Base-by-base conservation (phyloP, 2,329 filamentous ascomycete genomes). In the Plenodomus tracheiphilus region DNA sequence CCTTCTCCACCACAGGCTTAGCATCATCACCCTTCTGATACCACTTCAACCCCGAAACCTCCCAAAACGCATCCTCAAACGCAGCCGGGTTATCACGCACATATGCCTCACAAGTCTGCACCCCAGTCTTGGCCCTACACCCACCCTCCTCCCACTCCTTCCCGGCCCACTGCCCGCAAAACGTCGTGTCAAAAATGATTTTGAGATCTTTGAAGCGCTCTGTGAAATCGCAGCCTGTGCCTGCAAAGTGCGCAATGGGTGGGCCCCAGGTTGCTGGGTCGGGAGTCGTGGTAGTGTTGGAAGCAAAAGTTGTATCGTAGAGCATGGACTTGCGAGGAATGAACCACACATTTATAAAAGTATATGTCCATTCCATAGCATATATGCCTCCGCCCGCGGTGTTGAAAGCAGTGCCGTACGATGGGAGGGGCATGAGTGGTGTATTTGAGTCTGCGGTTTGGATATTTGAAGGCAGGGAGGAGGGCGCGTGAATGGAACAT, bases 151-250 rank as follows among this genome's bases (percentile, higher is more conserved):
- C 63, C 86, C 87, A 95, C 38, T 85, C 61, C 30, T 54, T 61
- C n/a, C 79, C 79, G 10, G 79, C 79, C 79, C 79, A 82, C 38
- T 77, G 74, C 34, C 80, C 80, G 44, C 79, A 82, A 59, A 82
- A 81, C 1, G 77, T 74, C 0, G 72, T 77, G 59, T 81, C 74
- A 45, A 82, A 73, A 28, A 81, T 68, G 40, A 72, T 54, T 19
- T 53, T 58, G 36, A 67, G 52, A 28, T 68, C 56, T 20, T 55
- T 53, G 55, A 74, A 72, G 16, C 54, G 49, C 28, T 51, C 17
- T 1, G 51, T 41, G 53, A 94, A 87, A 46, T 71, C 62, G 48
- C 71, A 74, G 7, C 43, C 53, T 2, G 41, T 10, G 46, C 70
- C 66, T n/a, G 77, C 71, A 72, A 75, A 75, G 18, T 59, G 54